Evolutionary conservation across 2,329 filamentous ascomycete genomes (phyloP).

Genomic region (Penicillium hordei): DNA sequence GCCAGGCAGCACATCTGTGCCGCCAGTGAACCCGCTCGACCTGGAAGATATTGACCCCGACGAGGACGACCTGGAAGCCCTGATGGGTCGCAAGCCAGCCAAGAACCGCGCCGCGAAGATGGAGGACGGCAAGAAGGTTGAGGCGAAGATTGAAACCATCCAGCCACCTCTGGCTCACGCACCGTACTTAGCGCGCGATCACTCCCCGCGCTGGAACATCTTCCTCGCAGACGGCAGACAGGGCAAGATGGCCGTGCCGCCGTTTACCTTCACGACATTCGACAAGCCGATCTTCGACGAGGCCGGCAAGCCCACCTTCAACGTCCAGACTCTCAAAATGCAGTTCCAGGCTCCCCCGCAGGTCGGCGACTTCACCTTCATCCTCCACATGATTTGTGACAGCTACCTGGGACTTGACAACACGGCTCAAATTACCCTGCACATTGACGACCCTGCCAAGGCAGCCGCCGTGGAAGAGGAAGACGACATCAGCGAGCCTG

Average conservation of each 20-base stretch:
- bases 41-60: constrained; percentile 89
- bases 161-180: constrained; percentile 85
- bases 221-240: constrained; percentile 94
- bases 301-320: constrained; percentile 82
- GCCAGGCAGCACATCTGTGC: constrained; percentile 73
- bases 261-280: constrained; percentile 91
- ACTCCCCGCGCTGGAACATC: constrained; percentile 87
- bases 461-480: constrained; percentile 77
- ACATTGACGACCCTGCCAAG: constrained; percentile 85
- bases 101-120: constrained; percentile 66
- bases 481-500: constrained; percentile 95
- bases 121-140: constrained; percentile 50
- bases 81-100: constrained; percentile 67
- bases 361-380: constrained; percentile 88
- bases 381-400: constrained; percentile 90
- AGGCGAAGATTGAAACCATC: constrained; percentile 63
- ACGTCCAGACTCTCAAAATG: constrained; percentile 94
- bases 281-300: constrained; percentile 83
- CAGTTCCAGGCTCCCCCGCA: constrained; percentile 95
- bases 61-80: constrained; percentile 85
- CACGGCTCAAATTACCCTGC: constrained; percentile 83
- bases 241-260: constrained; percentile 93
- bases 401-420: constrained; percentile 93
- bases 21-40: constrained; percentile 72
- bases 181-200: constrained; percentile 84